phyloP scores from a whole-genome alignment of 306 rosid species.

The Pterocarpus macrocarpus region DNA sequence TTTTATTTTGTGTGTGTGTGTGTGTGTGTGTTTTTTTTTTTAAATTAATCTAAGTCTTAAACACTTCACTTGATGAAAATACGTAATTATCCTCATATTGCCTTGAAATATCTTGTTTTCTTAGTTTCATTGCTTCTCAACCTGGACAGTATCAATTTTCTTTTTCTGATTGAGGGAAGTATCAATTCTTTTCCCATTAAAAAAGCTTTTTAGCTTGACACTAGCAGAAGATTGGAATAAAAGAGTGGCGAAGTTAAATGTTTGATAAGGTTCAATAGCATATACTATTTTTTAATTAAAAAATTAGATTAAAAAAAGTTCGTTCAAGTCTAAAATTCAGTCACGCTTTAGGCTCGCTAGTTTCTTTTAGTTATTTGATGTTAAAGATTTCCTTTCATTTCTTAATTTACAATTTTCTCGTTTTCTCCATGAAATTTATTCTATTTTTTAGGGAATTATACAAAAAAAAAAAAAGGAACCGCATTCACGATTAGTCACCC shows the following conservation, averaged over 20 bases:
- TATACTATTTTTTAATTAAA: no score
- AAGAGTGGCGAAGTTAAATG: slow-evolving; percentile 1
- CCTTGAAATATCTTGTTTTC: background rate
- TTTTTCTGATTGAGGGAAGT: background rate
- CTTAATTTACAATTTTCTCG: background rate
- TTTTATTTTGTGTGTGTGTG: no score
- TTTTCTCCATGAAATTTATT: background rate
- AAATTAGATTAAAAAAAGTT: no score
- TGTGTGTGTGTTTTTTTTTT: background rate
- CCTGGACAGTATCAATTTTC: background rate
- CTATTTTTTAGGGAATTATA: background rate
- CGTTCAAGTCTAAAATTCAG: no score
- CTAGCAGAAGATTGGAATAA: background rate
- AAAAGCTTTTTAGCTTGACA: background rate
- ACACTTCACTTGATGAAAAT: background rate
- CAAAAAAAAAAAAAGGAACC: no score
- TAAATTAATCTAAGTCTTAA: background rate
- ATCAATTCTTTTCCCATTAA: slow-evolving; percentile 35
- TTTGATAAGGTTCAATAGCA: no score
- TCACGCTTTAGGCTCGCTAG: no score
- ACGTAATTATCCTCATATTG: background rate
- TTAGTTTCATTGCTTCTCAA: slow-evolving; percentile 5
- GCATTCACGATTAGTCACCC: no score
- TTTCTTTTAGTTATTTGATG: no score
- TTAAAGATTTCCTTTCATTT: background rate